These are phyloP conservation scores for Rosa hybrid DNA, from an alignment of 331 rosid species.

Conservation along the genomic window DNA sequence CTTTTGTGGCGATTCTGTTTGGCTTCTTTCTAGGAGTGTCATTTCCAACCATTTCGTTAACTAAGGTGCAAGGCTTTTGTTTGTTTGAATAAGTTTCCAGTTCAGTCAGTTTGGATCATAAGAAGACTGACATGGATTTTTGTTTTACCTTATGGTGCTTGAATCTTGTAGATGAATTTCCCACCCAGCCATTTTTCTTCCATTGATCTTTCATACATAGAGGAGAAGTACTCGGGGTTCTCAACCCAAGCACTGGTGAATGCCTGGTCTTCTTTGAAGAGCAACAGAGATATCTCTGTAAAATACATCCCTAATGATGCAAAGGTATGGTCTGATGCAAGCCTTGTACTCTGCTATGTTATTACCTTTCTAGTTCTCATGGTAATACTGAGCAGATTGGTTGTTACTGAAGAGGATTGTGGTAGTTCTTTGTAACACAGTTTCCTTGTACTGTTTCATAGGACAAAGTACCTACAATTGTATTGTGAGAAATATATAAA, in stretches of 20 bases:
- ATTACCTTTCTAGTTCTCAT: not conserved
- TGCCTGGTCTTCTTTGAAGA: slow-evolving; percentile 65
- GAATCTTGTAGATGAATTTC: slow-evolving; percentile 59
- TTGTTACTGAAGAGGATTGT: not conserved
- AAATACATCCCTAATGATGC: slow-evolving; percentile 35
- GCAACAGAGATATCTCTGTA: slow-evolving; percentile 31
- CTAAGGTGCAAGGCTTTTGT: slow-evolving; percentile 51
- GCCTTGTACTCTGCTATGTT: not conserved
- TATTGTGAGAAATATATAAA: not conserved
- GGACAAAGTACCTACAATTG: not conserved
- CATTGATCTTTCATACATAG: slow-evolving; percentile 65
- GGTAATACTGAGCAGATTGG: slow-evolving; percentile 8
- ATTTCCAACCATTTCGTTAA: slow-evolving; percentile 62
- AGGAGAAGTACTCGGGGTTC: slow-evolving; percentile 66
- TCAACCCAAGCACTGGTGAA: slow-evolving; percentile 51
- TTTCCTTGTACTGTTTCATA: not conserved
- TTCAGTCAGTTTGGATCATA: slow-evolving; percentile 14
- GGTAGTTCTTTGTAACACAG: not conserved
- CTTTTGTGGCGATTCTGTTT: slow-evolving; percentile 51
- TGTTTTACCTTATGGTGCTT: not conserved
- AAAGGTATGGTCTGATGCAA: slow-evolving; percentile 42
- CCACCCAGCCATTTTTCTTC: slow-evolving; percentile 78
- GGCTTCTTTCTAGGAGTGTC: slow-evolving; percentile 84
- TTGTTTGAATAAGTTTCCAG: not conserved
- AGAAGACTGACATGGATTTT: slow-evolving; percentile 13